Evolutionary conservation across 192 early-diverging fungal genomes (phyloP).

Genomic region (Dimargaris xerosporica): DNA sequence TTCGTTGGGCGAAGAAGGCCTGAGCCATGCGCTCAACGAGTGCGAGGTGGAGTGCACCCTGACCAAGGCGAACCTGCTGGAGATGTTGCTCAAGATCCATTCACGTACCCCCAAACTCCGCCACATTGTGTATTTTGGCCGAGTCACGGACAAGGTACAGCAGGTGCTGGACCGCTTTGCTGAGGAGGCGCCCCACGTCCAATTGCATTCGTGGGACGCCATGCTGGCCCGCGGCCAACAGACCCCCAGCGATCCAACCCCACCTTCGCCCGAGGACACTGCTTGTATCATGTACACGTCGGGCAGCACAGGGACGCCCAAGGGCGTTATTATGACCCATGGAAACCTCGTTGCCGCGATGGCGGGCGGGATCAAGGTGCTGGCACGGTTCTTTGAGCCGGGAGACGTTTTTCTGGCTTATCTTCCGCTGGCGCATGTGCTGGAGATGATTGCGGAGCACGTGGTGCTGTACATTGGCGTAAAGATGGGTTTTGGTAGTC

Average conservation of each 20-base stretch:
- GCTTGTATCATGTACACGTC: slow-evolving; percentile 84
- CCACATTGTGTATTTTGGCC: slow-evolving; percentile 56
- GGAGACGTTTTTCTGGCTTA: slow-evolving; percentile 58
- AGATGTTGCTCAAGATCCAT: slow-evolving; percentile 42
- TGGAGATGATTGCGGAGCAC: slow-evolving; percentile 75
- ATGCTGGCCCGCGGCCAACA: slow-evolving; percentile 46
- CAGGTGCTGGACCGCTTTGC: slow-evolving; percentile 31
- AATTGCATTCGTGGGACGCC: slow-evolving; percentile 49
- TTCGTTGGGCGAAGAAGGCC: slow-evolving; percentile 71
- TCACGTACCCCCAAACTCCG: slow-evolving; percentile 41
- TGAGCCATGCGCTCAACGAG: slow-evolving; percentile 72
- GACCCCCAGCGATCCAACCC: slow-evolving; percentile 37
- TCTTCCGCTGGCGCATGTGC: slow-evolving; percentile 77
- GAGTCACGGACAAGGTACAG: neutral
- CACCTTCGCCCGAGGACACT: slow-evolving; percentile 55
- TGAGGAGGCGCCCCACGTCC: slow-evolving; percentile 19
- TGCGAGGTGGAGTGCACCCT: slow-evolving; percentile 53
- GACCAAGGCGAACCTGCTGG: slow-evolving; percentile 56
- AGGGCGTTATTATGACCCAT: slow-evolving; percentile 80
- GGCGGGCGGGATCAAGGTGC: slow-evolving; percentile 35
- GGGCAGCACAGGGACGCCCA: slow-evolving; percentile 85
- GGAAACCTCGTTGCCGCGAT: slow-evolving; percentile 67
- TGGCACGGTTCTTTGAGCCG: slow-evolving; percentile 30
- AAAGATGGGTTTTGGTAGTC: slow-evolving; percentile 45
- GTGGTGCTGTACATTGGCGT: slow-evolving; percentile 50